A percentile compares a stretch with the other conserved stretches of the same genome.
Conservation (phyloP, 805 yeast genomes). For the Wickerhamiella nectarea region DNA sequence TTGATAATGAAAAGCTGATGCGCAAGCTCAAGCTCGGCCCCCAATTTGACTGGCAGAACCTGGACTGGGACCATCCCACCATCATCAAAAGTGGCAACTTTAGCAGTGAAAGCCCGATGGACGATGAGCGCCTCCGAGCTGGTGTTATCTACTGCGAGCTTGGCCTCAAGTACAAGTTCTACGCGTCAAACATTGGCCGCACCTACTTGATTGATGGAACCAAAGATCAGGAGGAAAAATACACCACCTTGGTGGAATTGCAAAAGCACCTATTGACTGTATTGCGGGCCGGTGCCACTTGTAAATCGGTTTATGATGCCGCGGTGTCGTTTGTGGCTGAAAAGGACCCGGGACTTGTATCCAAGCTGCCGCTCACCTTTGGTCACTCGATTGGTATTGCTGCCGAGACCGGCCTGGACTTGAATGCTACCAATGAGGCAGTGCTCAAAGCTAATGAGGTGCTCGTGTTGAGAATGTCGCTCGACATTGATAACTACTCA, state of each 20-base stretch:
- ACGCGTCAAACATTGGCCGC: slow-evolving; percentile 78
- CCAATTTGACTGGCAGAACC: slow-evolving; percentile 58
- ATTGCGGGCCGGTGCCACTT: slow-evolving; percentile 53
- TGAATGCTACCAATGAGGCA: slow-evolving; percentile 62
- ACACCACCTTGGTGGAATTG: slow-evolving; percentile 57
- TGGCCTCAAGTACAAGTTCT: slow-evolving; percentile 76
- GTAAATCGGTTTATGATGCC: slow-evolving; percentile 53
- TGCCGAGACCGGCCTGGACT: slow-evolving; percentile 63
- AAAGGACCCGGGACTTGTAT: slow-evolving; percentile 47
- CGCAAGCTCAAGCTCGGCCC: slow-evolving; percentile 43
- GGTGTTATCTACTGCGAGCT: slow-evolving; percentile 75
- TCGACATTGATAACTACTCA: slow-evolving; percentile 55
- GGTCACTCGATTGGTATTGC: slow-evolving; percentile 88
- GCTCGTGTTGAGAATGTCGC: slow-evolving; percentile 64
- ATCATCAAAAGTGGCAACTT: slow-evolving; percentile 75
- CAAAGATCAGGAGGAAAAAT: slow-evolving; percentile 59
- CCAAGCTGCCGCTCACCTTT: slow-evolving; percentile 56
- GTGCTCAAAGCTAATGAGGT: slow-evolving; percentile 57
- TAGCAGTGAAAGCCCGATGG: slow-evolving; percentile 71
- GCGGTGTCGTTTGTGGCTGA: slow-evolving; percentile 46
- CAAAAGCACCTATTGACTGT: slow-evolving; percentile 51
- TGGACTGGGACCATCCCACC: slow-evolving; percentile 93
- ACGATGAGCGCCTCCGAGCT: slow-evolving; percentile 46
- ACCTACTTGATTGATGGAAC: slow-evolving; percentile 86
- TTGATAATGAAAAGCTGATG: slow-evolving; percentile 66